Conservation (phyloP, 139 green algal genomes). For the Closterium sp. region DNA sequence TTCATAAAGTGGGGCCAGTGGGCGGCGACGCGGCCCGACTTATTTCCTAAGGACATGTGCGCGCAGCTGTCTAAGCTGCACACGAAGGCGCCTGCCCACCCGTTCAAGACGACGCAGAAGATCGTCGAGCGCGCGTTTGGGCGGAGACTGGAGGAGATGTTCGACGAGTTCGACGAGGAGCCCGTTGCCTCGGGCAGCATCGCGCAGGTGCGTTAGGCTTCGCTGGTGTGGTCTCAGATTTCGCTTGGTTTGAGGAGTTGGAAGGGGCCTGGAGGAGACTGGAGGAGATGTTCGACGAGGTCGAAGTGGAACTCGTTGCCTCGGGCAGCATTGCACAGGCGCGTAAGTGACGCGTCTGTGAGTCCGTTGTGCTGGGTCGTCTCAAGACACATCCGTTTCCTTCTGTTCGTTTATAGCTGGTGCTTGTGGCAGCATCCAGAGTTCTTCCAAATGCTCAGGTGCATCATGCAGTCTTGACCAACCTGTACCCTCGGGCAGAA, state of each 20-base stretch:
- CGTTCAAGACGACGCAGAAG: constrained; percentile 47
- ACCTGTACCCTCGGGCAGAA: neutral
- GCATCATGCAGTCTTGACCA: constrained; percentile 39
- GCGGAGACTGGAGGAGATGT: constrained; percentile 68
- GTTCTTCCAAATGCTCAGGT: constrained; percentile 31
- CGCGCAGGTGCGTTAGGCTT: constrained; percentile 85
- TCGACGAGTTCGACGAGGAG: constrained; percentile 76
- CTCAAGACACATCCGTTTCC: too few relatives aligned
- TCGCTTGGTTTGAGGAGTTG: too few relatives aligned
- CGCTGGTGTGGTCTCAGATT: too few relatives aligned
- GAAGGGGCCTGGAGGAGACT: constrained; percentile 59
- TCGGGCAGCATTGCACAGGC: constrained; percentile 94
- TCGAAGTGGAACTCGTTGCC: constrained; percentile 81
- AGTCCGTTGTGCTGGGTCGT: too few relatives aligned
- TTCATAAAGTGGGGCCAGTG: constrained; percentile 97
- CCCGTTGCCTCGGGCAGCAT: constrained; percentile 90
- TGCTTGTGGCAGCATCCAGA: too few relatives aligned
- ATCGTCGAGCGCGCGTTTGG: constrained; percentile 78
- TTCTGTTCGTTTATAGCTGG: too few relatives aligned
- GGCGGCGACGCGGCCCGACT: constrained; percentile 81
- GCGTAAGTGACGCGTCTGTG: too few relatives aligned
- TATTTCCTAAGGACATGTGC: constrained; percentile 80
- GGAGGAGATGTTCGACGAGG: constrained; percentile 76
- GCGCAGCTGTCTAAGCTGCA: constrained; percentile 73
- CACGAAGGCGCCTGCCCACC: constrained; percentile 57